A percentile compares a stretch with the other conserved stretches of the same genome.
These are phyloP conservation scores for Cutaneotrichosporon daszewskae DNA, from an alignment of 1,284 basidiomycete genomes.

Conservation along the genomic window DNA sequence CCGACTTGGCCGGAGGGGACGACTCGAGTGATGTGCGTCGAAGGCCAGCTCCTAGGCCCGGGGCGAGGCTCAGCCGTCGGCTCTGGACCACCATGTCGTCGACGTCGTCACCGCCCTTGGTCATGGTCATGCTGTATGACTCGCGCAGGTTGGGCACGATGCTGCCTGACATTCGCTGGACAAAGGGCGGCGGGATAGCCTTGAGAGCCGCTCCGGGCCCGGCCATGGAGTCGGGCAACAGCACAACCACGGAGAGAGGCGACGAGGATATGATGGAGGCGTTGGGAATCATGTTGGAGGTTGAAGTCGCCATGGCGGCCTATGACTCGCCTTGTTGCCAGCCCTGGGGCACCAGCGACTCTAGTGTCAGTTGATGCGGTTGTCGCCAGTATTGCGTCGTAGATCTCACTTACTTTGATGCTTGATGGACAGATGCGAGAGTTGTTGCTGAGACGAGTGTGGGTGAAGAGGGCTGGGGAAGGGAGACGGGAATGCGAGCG, in stretches of 20 bases:
- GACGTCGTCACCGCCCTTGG: not conserved
- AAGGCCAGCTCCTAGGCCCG: slow-evolving; percentile 27
- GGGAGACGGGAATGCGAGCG: too few relatives aligned
- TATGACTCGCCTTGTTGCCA: too few relatives aligned
- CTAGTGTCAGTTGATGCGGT: too few relatives aligned
- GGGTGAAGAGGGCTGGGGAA: too few relatives aligned
- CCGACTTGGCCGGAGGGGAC: not conserved
- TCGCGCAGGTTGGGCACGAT: slow-evolving; percentile 1
- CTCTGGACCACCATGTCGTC: slow-evolving; percentile 16
- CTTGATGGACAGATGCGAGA: not conserved
- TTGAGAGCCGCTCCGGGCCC: not conserved
- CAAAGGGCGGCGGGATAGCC: not conserved
- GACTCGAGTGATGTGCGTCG: not conserved
- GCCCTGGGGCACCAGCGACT: too few relatives aligned
- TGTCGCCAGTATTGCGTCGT: too few relatives aligned
- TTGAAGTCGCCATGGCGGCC: not conserved
- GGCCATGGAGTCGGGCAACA: slow-evolving; percentile 27
- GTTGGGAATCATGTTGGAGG: not conserved
- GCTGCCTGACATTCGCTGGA: not conserved
- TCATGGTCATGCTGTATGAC: not conserved
- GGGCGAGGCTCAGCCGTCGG: slow-evolving; percentile 34
- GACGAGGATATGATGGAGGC: slow-evolving; percentile 4
- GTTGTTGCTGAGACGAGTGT: not conserved
- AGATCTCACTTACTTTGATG: too few relatives aligned
- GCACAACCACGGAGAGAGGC: slow-evolving; percentile 27